Percentiles rank a stretch among this genome's conserved stretches.
These are phyloP conservation scores for Withania somnifera DNA, from an alignment of 305 asterid genomes.

Conservation along the genomic window DNA sequence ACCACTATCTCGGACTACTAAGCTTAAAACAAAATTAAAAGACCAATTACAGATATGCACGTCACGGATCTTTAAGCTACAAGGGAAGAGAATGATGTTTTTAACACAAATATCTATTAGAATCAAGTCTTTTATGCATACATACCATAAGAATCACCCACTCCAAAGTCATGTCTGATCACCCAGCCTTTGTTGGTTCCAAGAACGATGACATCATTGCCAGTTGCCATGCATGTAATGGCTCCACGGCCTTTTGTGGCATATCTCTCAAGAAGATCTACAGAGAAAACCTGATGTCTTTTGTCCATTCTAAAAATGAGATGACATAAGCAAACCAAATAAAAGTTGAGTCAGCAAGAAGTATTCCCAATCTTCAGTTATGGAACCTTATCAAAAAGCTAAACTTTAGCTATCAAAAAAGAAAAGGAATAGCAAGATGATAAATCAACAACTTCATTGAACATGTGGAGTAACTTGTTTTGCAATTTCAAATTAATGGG, in stretches of 20 bases:
- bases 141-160: constrained; percentile 68
- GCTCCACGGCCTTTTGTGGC: constrained; percentile 89
- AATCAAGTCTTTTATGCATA: background rate
- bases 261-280: constrained; percentile 78
- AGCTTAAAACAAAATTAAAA: background rate
- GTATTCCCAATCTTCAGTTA: background rate
- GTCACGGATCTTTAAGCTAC: background rate
- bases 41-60: background rate
- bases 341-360: background rate
- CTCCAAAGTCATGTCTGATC: constrained; percentile 83
- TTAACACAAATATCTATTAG: background rate
- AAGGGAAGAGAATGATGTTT: background rate
- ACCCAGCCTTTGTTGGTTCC: constrained; percentile 93
- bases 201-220: constrained; percentile 75
- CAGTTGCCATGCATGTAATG: constrained; percentile 93
- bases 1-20: too few species aligned
- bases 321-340: background rate
- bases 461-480: background rate
- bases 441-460: background rate
- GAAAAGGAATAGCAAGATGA: background rate
- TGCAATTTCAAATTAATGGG: background rate
- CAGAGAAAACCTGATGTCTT: constrained; percentile 75
- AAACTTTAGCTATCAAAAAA: background rate
- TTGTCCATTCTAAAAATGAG: constrained; percentile 34
- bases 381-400: background rate